Evolutionary conservation across 768 basidiomycete species (phyloP).

Genomic region (Leccinum disarticulatum): DNA sequence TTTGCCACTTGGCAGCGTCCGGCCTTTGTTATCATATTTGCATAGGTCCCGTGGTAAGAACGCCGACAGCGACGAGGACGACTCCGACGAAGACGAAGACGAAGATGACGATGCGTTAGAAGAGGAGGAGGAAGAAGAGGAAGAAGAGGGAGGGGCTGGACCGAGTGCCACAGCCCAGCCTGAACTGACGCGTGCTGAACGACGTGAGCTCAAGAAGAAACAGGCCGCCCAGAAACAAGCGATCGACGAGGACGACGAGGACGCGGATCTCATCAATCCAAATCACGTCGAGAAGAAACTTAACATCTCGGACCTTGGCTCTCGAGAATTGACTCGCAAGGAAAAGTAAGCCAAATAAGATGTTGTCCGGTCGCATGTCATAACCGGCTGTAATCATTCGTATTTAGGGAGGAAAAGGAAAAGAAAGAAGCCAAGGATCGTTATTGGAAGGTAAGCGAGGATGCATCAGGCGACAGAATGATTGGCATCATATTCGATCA

Average conservation of each 20-base stretch:
- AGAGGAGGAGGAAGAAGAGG: constrained; percentile 43
- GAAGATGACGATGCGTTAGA: constrained; percentile 44
- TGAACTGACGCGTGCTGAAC: constrained; percentile 69
- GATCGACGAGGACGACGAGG: constrained; percentile 56
- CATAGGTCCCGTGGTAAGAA: constrained; percentile 27
- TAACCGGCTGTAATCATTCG: neutral
- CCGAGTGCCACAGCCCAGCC: constrained; percentile 36
- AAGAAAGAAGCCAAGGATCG: constrained; percentile 85
- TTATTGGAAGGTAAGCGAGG: constrained; percentile 73
- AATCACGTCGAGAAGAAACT: constrained; percentile 75
- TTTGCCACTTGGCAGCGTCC: constrained; percentile 15
- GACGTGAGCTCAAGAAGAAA: constrained; percentile 83
- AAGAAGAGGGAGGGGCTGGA: constrained; percentile 37
- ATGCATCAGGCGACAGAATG: neutral
- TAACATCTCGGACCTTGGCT: constrained; percentile 72
- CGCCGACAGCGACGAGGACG: constrained; percentile 35
- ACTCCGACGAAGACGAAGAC: constrained; percentile 39
- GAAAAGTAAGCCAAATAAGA: constrained; percentile 51
- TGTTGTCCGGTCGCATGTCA: neutral
- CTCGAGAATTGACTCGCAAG: constrained; percentile 59
- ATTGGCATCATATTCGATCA: neutral
- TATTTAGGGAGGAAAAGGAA: constrained; percentile 81
- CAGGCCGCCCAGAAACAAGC: constrained; percentile 45
- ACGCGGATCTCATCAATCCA: constrained; percentile 74
- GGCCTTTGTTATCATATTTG: constrained; percentile 9